phyloP scores from a whole-genome alignment of 2,329 filamentous ascomycete genomes.

The Diaporthe nobilis region DNA sequence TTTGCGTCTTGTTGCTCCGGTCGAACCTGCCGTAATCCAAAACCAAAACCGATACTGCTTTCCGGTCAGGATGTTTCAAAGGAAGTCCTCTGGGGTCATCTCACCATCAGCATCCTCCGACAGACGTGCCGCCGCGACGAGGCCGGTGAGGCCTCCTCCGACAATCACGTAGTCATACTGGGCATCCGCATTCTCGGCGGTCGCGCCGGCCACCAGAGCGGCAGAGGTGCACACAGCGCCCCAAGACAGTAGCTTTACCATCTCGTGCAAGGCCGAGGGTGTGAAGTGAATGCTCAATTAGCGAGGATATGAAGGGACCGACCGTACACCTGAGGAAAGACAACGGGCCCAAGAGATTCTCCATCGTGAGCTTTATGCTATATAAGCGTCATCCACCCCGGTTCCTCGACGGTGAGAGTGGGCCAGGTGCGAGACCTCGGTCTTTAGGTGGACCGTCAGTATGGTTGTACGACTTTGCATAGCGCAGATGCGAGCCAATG shows the following conservation, averaged over 20 bases:
- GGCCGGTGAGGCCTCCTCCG: slow-evolving; percentile 24
- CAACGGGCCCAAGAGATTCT: background rate
- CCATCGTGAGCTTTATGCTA: background rate
- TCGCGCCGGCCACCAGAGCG: background rate
- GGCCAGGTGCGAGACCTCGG: slow-evolving; percentile 9
- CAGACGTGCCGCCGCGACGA: slow-evolving; percentile 17
- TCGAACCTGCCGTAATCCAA: slow-evolving; percentile 10
- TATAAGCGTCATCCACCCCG: background rate
- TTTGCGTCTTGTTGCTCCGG: slow-evolving; percentile 6
- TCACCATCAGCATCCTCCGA: slow-evolving; percentile 8
- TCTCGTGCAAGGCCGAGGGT: background rate
- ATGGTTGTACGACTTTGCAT: slow-evolving; percentile 1
- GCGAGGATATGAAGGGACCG: background rate
- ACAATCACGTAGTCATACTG: slow-evolving; percentile 21
- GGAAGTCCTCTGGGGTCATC: background rate
- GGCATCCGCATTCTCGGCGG: background rate
- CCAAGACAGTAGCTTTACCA: slow-evolving; percentile 3
- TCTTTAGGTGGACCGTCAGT: background rate
- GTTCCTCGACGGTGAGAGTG: background rate
- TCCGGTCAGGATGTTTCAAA: background rate
- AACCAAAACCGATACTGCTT: slow-evolving; percentile 14
- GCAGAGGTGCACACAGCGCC: background rate
- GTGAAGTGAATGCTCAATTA: background rate
- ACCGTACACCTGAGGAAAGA: background rate
- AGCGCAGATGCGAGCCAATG: background rate